Evolutionary conservation across 495 filamentous ascomycete genomes (phyloP).

Genomic region (Annulohypoxylon stygium): DNA sequence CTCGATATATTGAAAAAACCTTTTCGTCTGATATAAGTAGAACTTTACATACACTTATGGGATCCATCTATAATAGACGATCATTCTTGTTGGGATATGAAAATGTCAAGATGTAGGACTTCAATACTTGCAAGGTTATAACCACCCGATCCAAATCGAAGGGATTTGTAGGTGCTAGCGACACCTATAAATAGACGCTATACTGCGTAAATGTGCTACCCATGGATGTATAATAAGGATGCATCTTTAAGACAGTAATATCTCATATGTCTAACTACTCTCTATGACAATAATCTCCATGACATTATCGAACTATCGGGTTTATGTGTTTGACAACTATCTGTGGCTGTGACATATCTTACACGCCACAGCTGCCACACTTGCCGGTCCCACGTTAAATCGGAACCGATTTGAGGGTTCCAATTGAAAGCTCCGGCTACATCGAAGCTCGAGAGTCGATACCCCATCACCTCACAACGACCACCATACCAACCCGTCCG

Average conservation of each 20-base stretch:
- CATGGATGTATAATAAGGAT: too few species aligned
- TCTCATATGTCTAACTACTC: too few species aligned
- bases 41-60: background rate
- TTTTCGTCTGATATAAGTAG: background rate
- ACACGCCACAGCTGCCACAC: background rate
- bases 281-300: too few species aligned
- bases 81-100: background rate
- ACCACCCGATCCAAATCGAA: too few species aligned
- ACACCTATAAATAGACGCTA: too few species aligned
- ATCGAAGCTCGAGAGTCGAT: slow-evolving; percentile 5
- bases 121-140: too few species aligned
- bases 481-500: slow-evolving; percentile 2
- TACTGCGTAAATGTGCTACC: too few species aligned
- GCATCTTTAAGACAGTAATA: too few species aligned
- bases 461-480: slow-evolving; percentile 11
- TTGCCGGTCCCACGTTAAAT: background rate
- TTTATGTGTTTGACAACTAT: too few species aligned
- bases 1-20: background rate
- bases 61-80: background rate
- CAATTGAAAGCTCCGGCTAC: slow-evolving; percentile 8
- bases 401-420: background rate
- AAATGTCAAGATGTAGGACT: too few species aligned
- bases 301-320: too few species aligned
- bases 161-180: too few species aligned
- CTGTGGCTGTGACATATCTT: background rate